Percentiles rank a stretch among this genome's conserved stretches.
These are phyloP conservation scores for Fusarium sp. DNA, from an alignment of 2,329 filamentous ascomycete species.

Conservation along the genomic window DNA sequence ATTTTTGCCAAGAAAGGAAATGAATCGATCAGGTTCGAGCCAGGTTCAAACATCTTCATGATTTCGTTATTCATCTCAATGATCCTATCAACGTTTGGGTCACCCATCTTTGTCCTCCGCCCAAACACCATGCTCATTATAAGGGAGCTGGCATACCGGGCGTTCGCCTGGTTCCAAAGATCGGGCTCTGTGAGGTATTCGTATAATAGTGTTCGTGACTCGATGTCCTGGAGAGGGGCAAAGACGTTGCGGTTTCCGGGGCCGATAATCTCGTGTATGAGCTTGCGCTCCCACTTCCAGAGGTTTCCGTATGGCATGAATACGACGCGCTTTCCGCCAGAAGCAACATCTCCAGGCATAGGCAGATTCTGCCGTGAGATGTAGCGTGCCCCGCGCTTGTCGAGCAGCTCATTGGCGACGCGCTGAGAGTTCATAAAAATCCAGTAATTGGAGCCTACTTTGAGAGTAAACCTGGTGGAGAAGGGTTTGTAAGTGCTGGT, in stretches of 20 bases:
- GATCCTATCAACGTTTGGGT: not conserved
- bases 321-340: not conserved
- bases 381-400: not conserved
- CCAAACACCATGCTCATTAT: not conserved
- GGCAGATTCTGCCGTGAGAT: not conserved
- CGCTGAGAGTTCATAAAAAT: not conserved
- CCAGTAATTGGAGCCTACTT: not conserved
- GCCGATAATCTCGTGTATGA: constrained; percentile 13
- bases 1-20: not conserved
- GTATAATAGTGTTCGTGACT: not conserved
- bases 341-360: not conserved
- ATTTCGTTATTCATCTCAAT: not conserved
- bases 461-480: not conserved
- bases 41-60: not conserved
- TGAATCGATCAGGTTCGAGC: not conserved
- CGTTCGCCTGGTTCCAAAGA: not conserved
- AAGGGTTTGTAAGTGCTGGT: not conserved
- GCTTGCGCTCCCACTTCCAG: constrained; percentile 8
- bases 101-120: not conserved
- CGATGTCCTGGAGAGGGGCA: constrained; percentile 15
- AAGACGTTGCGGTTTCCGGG: constrained; percentile 3
- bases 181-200: not conserved
- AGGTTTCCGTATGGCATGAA: constrained; percentile 9
- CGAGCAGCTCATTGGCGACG: not conserved
- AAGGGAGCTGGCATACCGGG: not conserved